These are phyloP conservation scores for Fusarium camptoceras DNA, from an alignment of 2,329 filamentous ascomycete genomes.

Conservation along the genomic window DNA sequence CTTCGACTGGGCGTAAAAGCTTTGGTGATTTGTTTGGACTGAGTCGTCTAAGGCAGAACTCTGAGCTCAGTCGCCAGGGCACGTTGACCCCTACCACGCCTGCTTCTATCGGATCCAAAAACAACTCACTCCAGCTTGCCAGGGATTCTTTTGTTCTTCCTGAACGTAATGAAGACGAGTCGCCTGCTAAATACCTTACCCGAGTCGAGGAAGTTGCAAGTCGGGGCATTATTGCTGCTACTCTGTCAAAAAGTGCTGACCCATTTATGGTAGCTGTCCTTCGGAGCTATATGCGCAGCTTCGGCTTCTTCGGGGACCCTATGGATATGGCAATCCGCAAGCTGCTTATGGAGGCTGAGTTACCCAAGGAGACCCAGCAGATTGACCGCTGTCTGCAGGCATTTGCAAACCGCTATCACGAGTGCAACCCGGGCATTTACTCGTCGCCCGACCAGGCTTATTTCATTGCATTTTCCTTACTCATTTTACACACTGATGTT, in stretches of 20 bases:
- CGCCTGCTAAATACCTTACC: slow-evolving; percentile 87
- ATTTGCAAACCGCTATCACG: slow-evolving; percentile 96
- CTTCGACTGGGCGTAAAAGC: slow-evolving; percentile 91
- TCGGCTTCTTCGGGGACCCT: slow-evolving; percentile 94
- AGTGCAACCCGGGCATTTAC: slow-evolving; percentile 98
- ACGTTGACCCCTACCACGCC: slow-evolving; percentile 78
- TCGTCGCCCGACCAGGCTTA: slow-evolving; percentile 93
- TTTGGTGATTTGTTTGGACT: slow-evolving; percentile 90
- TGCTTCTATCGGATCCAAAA: slow-evolving; percentile 77
- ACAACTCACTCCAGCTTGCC: slow-evolving; percentile 82
- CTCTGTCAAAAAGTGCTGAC: slow-evolving; percentile 87
- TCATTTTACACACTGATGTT: slow-evolving; percentile 97
- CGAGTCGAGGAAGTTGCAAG: slow-evolving; percentile 84
- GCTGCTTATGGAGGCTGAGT: slow-evolving; percentile 93
- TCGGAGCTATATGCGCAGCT: slow-evolving; percentile 94
- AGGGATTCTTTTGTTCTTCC: slow-evolving; percentile 79
- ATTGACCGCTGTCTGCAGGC: slow-evolving; percentile 94
- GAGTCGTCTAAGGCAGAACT: slow-evolving; percentile 82
- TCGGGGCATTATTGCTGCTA: slow-evolving; percentile 84
- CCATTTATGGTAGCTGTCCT: slow-evolving; percentile 85
- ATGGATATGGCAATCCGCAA: slow-evolving; percentile 98
- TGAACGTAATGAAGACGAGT: slow-evolving; percentile 86
- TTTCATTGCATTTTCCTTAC: slow-evolving; percentile 95
- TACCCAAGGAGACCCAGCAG: slow-evolving; percentile 97
- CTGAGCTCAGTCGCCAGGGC: slow-evolving; percentile 77